A percentile compares a stretch with the other conserved stretches of the same genome.
Evolutionary conservation across 2,329 filamentous ascomycete species (phyloP).

Genomic region (Aspergillus pseudoglaucus): DNA sequence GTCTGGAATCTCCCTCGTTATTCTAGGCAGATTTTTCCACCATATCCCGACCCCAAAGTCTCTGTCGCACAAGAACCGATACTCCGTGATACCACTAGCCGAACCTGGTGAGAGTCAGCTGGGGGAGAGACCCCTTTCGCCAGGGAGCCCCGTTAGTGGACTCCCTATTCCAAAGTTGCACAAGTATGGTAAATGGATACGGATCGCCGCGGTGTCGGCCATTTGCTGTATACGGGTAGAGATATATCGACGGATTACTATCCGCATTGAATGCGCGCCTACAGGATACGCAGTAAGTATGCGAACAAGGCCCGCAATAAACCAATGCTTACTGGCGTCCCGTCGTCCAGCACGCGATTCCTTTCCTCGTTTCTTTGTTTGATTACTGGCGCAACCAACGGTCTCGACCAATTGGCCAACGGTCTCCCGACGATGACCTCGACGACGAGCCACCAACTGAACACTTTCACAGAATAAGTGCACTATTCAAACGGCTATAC

Average conservation of each 20-base stretch:
- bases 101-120: slow-evolving; percentile 20
- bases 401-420: slow-evolving; percentile 15
- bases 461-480: slow-evolving; percentile 10
- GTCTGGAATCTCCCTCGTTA: slow-evolving; percentile 33
- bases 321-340: slow-evolving; percentile 9
- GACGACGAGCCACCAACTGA: slow-evolving; percentile 6
- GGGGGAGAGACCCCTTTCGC: slow-evolving; percentile 6
- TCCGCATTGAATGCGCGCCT: slow-evolving; percentile 39
- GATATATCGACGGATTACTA: slow-evolving; percentile 35
- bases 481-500: slow-evolving; percentile 26
- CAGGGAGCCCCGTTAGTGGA: slow-evolving; percentile 3
- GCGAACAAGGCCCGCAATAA: not conserved
- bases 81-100: slow-evolving; percentile 21
- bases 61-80: slow-evolving; percentile 15
- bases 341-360: slow-evolving; percentile 28
- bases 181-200: slow-evolving; percentile 17
- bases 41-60: slow-evolving; percentile 16
- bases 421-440: slow-evolving; percentile 8
- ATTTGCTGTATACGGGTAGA: slow-evolving; percentile 30
- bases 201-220: slow-evolving; percentile 14
- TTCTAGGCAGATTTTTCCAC: slow-evolving; percentile 28
- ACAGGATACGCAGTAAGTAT: slow-evolving; percentile 28
- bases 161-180: slow-evolving; percentile 3
- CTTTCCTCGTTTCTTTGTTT: slow-evolving; percentile 36
- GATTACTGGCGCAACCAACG: slow-evolving; percentile 33